phyloP scores from a whole-genome alignment of 139 green algal genomes.

The Chlorella sp. region DNA sequence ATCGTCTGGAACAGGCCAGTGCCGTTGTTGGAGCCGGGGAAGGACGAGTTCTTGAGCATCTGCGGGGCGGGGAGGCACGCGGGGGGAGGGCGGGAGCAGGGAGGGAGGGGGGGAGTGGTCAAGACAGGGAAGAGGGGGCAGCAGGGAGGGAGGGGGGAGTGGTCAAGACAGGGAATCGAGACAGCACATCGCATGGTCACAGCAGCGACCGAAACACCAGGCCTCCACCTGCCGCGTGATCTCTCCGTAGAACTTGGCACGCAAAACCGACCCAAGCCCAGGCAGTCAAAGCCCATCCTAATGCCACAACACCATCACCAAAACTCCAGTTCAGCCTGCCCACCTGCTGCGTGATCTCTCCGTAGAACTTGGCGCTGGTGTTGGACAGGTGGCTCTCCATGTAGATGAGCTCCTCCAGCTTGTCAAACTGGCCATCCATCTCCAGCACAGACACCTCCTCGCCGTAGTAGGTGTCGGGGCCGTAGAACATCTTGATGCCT shows the following conservation, averaged over 20 bases:
- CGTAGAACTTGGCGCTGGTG: constrained; percentile 96
- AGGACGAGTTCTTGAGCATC: constrained; percentile 98
- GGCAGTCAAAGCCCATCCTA: too few relatives aligned
- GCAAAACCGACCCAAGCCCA: too few relatives aligned
- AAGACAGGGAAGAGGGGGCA: too few relatives aligned
- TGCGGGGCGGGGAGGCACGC: constrained; percentile 42
- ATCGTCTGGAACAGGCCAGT: constrained; percentile 99
- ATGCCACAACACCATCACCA: too few relatives aligned
- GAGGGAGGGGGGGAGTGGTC: too few relatives aligned
- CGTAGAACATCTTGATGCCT: constrained; percentile 93
- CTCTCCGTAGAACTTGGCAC: constrained; percentile 96
- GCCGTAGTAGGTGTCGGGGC: constrained; percentile 95
- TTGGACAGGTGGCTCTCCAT: constrained; percentile 98
- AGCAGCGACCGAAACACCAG: too few relatives aligned
- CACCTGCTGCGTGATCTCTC: constrained; percentile 97
- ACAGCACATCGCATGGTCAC: too few relatives aligned
- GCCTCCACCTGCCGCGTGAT: constrained; percentile 95
- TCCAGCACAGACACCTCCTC: constrained; percentile 94
- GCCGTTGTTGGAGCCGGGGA: constrained; percentile 99
- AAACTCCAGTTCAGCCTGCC: too few relatives aligned
- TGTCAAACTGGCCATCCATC: constrained; percentile 87
- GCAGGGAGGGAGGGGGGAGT: too few relatives aligned
- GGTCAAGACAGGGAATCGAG: too few relatives aligned
- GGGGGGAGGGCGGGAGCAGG: too few relatives aligned
- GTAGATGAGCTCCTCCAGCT: constrained; percentile 97